Base-by-base conservation (phyloP, 768 basidiomycete genomes). In the Rhodotorula sphaerocarpa region DNA sequence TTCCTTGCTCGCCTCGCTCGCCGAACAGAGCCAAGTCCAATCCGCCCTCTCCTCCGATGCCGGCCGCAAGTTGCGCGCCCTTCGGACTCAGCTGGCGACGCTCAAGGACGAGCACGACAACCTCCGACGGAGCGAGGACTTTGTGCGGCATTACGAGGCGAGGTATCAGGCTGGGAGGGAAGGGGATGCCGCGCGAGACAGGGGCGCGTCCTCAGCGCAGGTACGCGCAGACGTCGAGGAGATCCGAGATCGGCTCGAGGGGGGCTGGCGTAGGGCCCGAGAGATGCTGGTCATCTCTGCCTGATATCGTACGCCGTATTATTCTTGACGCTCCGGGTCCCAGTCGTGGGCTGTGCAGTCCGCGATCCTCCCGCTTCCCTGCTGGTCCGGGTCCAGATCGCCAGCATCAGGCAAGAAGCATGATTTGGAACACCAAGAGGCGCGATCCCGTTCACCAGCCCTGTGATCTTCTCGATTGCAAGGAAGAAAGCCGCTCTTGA, bases 1-100 rank as follows among this genome's bases (percentile, higher is more conserved):
- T 50, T 77, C 84, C 28, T 86, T 87, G 16, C 80, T 92, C 48
- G 81, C 84, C 4, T 82, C 83, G 39, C 82, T 90, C 67, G 88
- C 86, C 30, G 89, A 92, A 71, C 87, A 90, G 63, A 86, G 88
- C 20, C 89, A 92, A 73, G 87, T 90, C 53, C 88, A 89, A 71
- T 83, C 85, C 15, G 90, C 86, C 2, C 86, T 85, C 7, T 85
- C 87, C 15, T 84, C 88, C 2, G 89, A 92, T 60, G 86, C 88
- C 1, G 88, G 87, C 50, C 81, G 89, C 43, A 89, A 87, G 75
- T 84, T 92, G 45, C 85, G 89, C 52, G 86, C 86, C 20, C 76
- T 90, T 12, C 27, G 43, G 14, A 31, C 48, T 14, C 63, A 64
- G 21, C 58, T 61, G 23, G 23, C 20, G 3, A 7, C n/a, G 4